Evolutionary conservation across 148 eudicot genomes (phyloP), one percentile per base, ranked within the genome.

Genomic region (Bassia scoparia): DNA sequence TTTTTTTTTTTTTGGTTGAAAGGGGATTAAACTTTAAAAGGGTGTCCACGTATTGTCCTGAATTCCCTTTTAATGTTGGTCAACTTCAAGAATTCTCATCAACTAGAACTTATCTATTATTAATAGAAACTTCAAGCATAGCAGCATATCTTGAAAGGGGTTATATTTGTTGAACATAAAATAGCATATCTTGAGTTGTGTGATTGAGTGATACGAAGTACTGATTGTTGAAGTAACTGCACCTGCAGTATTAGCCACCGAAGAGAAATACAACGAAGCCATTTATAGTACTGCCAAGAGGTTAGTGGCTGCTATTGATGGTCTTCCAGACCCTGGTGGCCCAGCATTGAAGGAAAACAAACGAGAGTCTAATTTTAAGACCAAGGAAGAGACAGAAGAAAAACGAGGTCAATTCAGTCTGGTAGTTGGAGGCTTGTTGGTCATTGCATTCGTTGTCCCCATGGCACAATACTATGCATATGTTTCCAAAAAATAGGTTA

Each of bases 391-490:
- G 87, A 96, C 99, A 0, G 96, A 90, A 2, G 96, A 92, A 84
- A 96, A 96, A 83, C 86, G 97, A 20, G 92, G 97, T 23, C 99
- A 96, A 78, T 96, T 96, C 82, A 90, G 88, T 70, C 92, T 92
- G 68, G 97, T 92, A 43, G 99, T 96, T 33, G 99, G 99, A 73
- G 99, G 99, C 54, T 81, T 96, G 80, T 78, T 96, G 79, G 96
- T 87, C 49, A 85, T 96, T 66, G 97, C 99, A 16, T 96, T 96
- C 52, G 97, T 96, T 56, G 99, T 96, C 78, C 99, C 99, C 69
- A 96, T 96, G 99, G 99, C 94, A 33, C 99, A 96, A 79, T 96
- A 92, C 86, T 96, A 92, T 75, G 99, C 99, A 35, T 96, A 96
- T 84, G 88, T 96, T 54, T 96, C 99, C 41, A 85, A 71, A 83